Conservation (phyloP, 2,329 filamentous ascomycete species). For the Alternaria ventricosa region DNA sequence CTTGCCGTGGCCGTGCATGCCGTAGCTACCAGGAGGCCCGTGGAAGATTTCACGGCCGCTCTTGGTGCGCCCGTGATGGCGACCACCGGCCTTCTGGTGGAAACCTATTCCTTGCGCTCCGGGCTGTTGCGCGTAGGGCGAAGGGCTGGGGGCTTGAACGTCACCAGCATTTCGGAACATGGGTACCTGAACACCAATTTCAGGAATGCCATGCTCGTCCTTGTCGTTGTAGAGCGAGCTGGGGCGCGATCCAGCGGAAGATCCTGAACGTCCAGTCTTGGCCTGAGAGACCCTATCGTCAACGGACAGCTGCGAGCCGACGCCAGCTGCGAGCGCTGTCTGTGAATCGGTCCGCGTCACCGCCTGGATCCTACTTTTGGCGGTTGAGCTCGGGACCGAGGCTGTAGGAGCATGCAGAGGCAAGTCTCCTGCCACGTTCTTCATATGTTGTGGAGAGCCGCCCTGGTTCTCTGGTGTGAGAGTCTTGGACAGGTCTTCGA, state of each 20-base stretch:
- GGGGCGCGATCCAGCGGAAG: constrained; percentile 55
- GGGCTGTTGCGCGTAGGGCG: constrained; percentile 57
- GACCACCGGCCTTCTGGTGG: constrained; percentile 59
- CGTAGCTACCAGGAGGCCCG: constrained; percentile 87
- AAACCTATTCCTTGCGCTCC: constrained; percentile 57
- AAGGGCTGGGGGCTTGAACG: constrained; percentile 91
- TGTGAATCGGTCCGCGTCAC: constrained; percentile 94
- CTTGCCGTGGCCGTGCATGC: constrained; percentile 85
- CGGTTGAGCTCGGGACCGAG: constrained; percentile 79
- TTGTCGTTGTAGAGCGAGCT: constrained; percentile 62
- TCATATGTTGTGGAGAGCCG: constrained; percentile 71
- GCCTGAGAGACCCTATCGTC: constrained; percentile 37
- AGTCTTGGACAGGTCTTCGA: constrained; percentile 52
- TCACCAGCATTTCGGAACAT: constrained; percentile 94
- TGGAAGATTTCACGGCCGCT: constrained; percentile 74
- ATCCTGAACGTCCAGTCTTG: constrained; percentile 40
- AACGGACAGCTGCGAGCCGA: constrained; percentile 66
- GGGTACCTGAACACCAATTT: constrained; percentile 90
- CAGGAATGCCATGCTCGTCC: constrained; percentile 87
- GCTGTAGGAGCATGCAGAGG: constrained; percentile 90
- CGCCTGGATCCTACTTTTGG: constrained; percentile 79
- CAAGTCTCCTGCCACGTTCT: constrained; percentile 79
- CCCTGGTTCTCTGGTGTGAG: constrained; percentile 39
- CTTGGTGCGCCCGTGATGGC: constrained; percentile 69
- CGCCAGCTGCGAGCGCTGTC: constrained; percentile 81